Evolutionary conservation across 139 green algal species (phyloP), one percentile per base, ranked within the genome.

Genomic region (Micromonas commoda): DNA sequence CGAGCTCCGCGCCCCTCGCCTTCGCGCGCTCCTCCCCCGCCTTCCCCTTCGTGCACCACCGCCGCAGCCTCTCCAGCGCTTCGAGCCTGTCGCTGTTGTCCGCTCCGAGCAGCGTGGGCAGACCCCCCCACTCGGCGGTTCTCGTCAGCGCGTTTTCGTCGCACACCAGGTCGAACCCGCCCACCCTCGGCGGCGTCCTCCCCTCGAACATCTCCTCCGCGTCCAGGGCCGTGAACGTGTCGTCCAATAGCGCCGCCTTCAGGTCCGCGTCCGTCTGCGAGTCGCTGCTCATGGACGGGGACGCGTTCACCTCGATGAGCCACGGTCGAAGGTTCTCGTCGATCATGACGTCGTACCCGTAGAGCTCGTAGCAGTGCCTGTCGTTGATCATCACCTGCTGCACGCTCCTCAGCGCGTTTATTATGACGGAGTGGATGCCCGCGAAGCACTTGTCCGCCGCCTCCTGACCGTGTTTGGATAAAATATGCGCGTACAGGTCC

Each of bases 241-340:
- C 88, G 71, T 94, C 86, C 3, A 94, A 81, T 85, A 94, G 88
- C 26, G 76, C 86, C 35, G 81, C 86, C 78, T 94, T 94, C 66
- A 94, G 85, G 39, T 82, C 79, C 53, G 81, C 85, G 82, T 94
- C 90, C 1, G 69, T 64, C 64, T 78, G 79, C 53, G 89, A 88
- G 51, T 85, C 85, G 20, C 85, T 84, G 0, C 74, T 86, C 45
- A 94, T 82, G 1, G 77, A 87, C 16, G 90, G 90, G 21, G 84
- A 90, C 19, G 90, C 88, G 54, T 94, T 94, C 45, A 92, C 88
- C 82, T 93, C 89, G 26, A 93, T 89, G 35, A 93, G 87, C 89
- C 89, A 93, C 16, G 89, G 88, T 71, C 87, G 87, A 13, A 93
- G 78, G 28, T 75, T 31, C 31, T 73, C 72, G 70, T 91, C 88